Evolutionary conservation across 371 early-diverging fungal genomes (phyloP), one percentile per base, ranked within the genome.

Genomic region (Blastocladiella emersonii): DNA sequence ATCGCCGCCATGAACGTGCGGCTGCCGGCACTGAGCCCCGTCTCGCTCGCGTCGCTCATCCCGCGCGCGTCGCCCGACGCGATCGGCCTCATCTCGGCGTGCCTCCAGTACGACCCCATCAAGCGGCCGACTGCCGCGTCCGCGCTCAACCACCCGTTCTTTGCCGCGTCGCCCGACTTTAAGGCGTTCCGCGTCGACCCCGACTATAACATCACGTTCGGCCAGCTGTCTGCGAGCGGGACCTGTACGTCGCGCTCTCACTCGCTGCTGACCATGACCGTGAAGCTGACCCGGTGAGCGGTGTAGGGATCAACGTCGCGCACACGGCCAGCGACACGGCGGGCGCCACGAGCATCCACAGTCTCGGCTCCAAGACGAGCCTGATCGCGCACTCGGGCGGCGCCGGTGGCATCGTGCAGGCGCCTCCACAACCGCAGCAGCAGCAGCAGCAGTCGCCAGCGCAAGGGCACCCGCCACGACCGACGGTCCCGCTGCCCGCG

Each of bases 41-140:
- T 25, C 25, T 56, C 25, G 21, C 44, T 48, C 13, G 32, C 21
- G 34, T 44, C 34, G 23, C 36, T 85, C 21, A 70, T 91, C 25
- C 83, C 82, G 10, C 76, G 74, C 27, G 90, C 85, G 5, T 75
- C 88, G 0, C 66, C 72, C 21, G 78, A 76, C 3, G 76, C 88
- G 64, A 64, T 89, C n/a, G 79, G 83, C 60, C 63, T 98, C 13
- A 78, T 98, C 3, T 78, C 78, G n/a, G 86, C 87, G 34, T 80
- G 92, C 67, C 72, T 98, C 15, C 78, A 79, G n/a, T 94, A 92
- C 65, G 92, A 94, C 64, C 97, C 98, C 23, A 74, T 76, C 34
- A 67, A 76, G 41, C 73, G 98, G 34, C 82, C 89, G 17, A 85
- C 91, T 1, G 95, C 98, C 2, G 70, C 76, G 13, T 77, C 79